A percentile compares a stretch with the other conserved stretches of the same genome.
Conservation (phyloP, 2,329 filamentous ascomycete species). For the Colletotrichum agaves region DNA sequence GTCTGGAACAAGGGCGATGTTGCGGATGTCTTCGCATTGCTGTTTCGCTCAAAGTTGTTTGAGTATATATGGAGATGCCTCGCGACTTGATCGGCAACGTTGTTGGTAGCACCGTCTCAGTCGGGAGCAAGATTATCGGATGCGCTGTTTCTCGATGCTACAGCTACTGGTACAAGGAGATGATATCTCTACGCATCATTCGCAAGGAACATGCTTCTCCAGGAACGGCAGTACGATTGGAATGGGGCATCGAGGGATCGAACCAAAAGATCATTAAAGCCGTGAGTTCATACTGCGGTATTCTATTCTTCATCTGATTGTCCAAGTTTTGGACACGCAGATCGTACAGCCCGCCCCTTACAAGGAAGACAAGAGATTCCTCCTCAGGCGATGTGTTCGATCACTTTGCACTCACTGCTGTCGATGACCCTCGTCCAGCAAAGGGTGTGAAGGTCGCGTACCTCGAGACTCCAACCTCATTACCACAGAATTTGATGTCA, state of each 20-base stretch:
- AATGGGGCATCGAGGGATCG: not conserved
- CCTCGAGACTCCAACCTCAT: not conserved
- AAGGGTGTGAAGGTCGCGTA: not conserved
- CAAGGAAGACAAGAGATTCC: constrained; percentile 5
- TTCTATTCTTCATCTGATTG: not conserved
- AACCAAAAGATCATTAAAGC: constrained; percentile 6
- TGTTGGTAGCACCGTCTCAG: not conserved
- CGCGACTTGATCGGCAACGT: not conserved
- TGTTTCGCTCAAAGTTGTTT: not conserved
- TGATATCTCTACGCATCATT: not conserved
- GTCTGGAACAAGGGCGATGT: not conserved
- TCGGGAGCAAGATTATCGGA: not conserved
- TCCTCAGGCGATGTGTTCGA: constrained; percentile 6
- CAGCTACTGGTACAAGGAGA: constrained; percentile 1
- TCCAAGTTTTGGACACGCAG: not conserved
- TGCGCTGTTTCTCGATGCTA: not conserved
- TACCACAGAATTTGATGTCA: not conserved
- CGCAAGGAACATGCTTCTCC: not conserved
- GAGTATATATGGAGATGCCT: constrained; percentile 9
- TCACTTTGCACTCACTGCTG: not conserved
- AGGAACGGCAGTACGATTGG: not conserved
- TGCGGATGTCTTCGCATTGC: not conserved
- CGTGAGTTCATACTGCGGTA: not conserved
- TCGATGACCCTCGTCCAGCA: no score
- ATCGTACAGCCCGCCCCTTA: not conserved